phyloP scores from a whole-genome alignment of 768 basidiomycete species.

The Kondoa subrosea region DNA sequence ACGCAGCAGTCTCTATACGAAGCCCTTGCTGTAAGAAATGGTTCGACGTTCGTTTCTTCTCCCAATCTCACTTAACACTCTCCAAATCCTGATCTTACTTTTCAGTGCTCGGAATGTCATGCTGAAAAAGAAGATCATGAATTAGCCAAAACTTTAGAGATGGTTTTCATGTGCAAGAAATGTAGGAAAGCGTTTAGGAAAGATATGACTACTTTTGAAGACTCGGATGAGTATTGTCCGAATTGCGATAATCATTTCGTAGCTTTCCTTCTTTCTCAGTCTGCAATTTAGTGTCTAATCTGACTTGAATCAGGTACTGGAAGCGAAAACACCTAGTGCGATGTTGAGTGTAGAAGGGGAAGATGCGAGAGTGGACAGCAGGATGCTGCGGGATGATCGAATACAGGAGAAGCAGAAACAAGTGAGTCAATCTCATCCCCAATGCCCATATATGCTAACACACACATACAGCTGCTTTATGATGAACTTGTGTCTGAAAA shows the following conservation, averaged over 20 bases:
- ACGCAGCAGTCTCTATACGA: slow-evolving; percentile 87
- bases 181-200: slow-evolving; percentile 93
- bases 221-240: slow-evolving; percentile 95
- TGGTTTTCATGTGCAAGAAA: slow-evolving; percentile 70
- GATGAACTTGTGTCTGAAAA: neutral
- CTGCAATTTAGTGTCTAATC: neutral
- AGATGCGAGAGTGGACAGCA: slow-evolving; percentile 67
- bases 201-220: slow-evolving; percentile 79
- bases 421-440: neutral
- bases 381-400: slow-evolving; percentile 30
- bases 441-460: neutral
- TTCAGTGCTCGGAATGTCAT: slow-evolving; percentile 74
- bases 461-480: neutral
- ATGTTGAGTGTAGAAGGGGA: slow-evolving; percentile 76
- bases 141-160: slow-evolving; percentile 61
- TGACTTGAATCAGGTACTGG: slow-evolving; percentile 44
- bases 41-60: slow-evolving; percentile 47
- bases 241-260: slow-evolving; percentile 96
- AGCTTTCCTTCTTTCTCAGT: no score
- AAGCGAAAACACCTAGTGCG: slow-evolving; percentile 78
- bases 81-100: neutral
- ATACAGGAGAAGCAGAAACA: slow-evolving; percentile 11
- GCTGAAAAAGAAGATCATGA: slow-evolving; percentile 60
- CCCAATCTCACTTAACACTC: neutral
- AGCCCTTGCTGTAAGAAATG: slow-evolving; percentile 95